Conservation (phyloP, 2,329 filamentous ascomycete species). For the Claviceps arundinis region DNA sequence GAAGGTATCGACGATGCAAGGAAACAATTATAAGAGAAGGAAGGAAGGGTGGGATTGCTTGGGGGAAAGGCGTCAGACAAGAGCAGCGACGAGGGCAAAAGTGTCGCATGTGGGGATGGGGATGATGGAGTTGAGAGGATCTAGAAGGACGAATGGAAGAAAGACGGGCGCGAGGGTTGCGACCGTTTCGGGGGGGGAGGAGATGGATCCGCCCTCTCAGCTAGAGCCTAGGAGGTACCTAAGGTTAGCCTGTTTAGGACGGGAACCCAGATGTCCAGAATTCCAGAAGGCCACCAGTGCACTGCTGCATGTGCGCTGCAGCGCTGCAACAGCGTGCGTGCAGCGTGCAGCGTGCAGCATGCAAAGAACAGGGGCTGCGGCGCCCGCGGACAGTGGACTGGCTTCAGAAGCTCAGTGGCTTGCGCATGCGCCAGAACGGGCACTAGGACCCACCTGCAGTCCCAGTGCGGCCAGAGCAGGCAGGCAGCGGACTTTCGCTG, state of each 20-base stretch:
- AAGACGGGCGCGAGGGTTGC: constrained; percentile 1
- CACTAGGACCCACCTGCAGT: no score
- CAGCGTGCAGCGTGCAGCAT: no score
- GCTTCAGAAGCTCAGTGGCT: no score
- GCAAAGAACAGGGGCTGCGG: no score
- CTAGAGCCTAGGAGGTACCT: background rate
- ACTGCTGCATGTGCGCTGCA: background rate
- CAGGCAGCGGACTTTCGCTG: no score
- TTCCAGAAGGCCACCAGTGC: constrained; percentile 4
- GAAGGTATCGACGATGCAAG: constrained; percentile 1
- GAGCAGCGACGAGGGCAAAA: background rate
- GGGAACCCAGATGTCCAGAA: background rate
- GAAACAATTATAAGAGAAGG: background rate
- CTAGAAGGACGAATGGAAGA: constrained; percentile 6
- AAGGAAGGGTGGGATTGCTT: background rate
- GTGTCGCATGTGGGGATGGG: constrained; percentile 4
- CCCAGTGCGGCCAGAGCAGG: no score
- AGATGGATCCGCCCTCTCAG: background rate
- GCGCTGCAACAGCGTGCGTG: background rate
- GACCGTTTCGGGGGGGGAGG: constrained; percentile 1
- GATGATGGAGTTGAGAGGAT: constrained; percentile 2
- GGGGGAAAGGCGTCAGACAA: constrained; percentile 5
- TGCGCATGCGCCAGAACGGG: no score
- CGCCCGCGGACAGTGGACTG: no score
- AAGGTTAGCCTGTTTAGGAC: no score